These are phyloP conservation scores for Lodderomyces elongisporus DNA, from an alignment of 1,139 yeast species.

Conservation along the genomic window DNA sequence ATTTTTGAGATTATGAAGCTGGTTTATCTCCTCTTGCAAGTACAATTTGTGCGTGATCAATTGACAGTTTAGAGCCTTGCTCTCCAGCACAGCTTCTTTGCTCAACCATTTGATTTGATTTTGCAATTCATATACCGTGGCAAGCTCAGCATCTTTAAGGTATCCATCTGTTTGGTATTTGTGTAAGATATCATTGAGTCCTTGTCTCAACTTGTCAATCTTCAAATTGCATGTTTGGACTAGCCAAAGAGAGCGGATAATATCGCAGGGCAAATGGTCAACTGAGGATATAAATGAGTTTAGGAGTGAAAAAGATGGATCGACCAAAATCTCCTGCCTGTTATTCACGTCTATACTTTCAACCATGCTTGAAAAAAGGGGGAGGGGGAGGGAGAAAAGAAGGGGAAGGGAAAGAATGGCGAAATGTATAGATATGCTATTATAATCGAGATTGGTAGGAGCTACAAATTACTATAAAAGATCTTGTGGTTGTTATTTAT, in stretches of 20 bases:
- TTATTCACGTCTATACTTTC: no score
- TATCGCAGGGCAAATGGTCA: constrained; percentile 45
- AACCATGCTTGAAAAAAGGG: no score
- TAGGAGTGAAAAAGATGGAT: constrained; percentile 10
- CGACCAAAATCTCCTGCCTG: neutral
- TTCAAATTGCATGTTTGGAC: constrained; percentile 36
- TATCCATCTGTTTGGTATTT: constrained; percentile 4
- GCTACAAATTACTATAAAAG: no score
- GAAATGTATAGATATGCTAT: no score
- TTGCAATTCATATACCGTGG: constrained; percentile 9
- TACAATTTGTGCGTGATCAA: constrained; percentile 28
- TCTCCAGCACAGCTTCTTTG: constrained; percentile 31
- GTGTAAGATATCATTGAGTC: constrained; percentile 16
- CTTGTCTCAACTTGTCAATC: constrained; percentile 19
- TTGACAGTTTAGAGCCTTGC: constrained; percentile 31
- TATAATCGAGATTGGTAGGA: no score
- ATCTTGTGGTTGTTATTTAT: no score
- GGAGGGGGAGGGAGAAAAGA: no score
- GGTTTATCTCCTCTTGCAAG: constrained; percentile 28
- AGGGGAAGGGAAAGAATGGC: no score
- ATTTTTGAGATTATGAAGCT: constrained; percentile 14
- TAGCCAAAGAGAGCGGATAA: constrained; percentile 44
- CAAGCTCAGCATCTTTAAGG: constrained; percentile 2
- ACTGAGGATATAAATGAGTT: constrained; percentile 42
- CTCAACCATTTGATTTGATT: constrained; percentile 10